Conservation (phyloP, 116 monocot genomes). For the Papilionanthe hybrid region DNA sequence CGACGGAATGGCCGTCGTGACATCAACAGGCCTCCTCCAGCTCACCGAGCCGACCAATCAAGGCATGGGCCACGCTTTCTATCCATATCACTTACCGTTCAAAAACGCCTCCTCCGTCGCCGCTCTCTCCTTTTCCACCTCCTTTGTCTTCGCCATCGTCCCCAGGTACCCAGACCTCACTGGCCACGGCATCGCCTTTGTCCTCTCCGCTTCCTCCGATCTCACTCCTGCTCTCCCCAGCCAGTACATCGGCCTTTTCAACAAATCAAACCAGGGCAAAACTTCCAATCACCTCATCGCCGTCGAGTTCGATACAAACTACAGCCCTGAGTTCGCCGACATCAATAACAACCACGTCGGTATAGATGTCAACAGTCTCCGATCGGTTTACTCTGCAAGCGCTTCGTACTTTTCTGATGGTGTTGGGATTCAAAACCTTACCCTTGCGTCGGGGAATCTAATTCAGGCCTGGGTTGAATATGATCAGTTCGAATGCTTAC, state of each 20-base stretch:
- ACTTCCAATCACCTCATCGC: slow-evolving; percentile 11
- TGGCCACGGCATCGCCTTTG: slow-evolving; percentile 15
- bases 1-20: too few species aligned
- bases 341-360: slow-evolving; percentile 17
- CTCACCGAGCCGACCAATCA: slow-evolving; percentile 5
- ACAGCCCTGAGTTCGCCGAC: slow-evolving; percentile 1
- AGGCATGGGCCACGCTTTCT: slow-evolving; percentile 11
- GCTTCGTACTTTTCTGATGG: slow-evolving; percentile 5
- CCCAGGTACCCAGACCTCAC: neutral
- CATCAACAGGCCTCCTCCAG: slow-evolving; percentile 6
- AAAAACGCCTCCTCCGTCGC: neutral
- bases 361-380: slow-evolving; percentile 8
- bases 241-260: slow-evolving; percentile 16
- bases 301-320: slow-evolving; percentile 13
- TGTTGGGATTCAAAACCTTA: slow-evolving; percentile 4
- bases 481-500: neutral
- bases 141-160: slow-evolving; percentile 10
- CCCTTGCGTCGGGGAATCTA: neutral
- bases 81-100: slow-evolving; percentile 10
- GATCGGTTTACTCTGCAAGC: neutral
- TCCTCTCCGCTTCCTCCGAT: slow-evolving; percentile 3
- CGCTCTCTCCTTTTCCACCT: slow-evolving; percentile 10
- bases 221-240: slow-evolving; percentile 6
- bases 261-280: slow-evolving; percentile 3
- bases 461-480: slow-evolving; percentile 14